phyloP scores from a whole-genome alignment of 176 grass and related monocot species.

The Hsuehochloa calcarea region DNA sequence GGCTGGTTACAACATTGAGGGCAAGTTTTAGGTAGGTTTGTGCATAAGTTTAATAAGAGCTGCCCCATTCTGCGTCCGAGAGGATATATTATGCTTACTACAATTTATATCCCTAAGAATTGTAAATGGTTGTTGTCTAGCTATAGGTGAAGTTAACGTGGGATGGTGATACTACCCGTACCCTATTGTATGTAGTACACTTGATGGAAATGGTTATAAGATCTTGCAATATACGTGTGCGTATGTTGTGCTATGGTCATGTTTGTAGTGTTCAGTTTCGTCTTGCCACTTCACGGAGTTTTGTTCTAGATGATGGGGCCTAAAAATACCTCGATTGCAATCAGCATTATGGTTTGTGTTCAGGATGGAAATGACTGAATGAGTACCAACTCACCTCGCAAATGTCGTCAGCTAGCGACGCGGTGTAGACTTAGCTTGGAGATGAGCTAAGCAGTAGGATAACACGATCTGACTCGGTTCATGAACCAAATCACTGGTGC shows the following conservation, averaged over 20 bases:
- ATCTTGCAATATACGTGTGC: neutral
- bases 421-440: neutral
- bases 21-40: slow-evolving; percentile 56
- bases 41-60: slow-evolving; percentile 33
- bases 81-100: neutral
- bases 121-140: slow-evolving; percentile 48
- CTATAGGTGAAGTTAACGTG: slow-evolving; percentile 27
- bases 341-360: neutral
- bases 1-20: slow-evolving; percentile 72
- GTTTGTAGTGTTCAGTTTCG: neutral
- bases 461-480: neutral
- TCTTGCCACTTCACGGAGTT: neutral
- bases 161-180: neutral
- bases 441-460: neutral
- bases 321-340: neutral
- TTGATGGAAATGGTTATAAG: neutral
- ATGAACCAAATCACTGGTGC: neutral
- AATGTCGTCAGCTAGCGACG: neutral
- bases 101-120: slow-evolving; percentile 18
- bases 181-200: slow-evolving; percentile 43
- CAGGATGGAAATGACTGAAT: neutral
- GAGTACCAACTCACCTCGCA: neutral
- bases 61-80: neutral
- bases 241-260: neutral
- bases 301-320: neutral